These are phyloP conservation scores for Pseudomonodictys pantanalensis DNA, from an alignment of 495 filamentous ascomycete species.

Conservation along the genomic window DNA sequence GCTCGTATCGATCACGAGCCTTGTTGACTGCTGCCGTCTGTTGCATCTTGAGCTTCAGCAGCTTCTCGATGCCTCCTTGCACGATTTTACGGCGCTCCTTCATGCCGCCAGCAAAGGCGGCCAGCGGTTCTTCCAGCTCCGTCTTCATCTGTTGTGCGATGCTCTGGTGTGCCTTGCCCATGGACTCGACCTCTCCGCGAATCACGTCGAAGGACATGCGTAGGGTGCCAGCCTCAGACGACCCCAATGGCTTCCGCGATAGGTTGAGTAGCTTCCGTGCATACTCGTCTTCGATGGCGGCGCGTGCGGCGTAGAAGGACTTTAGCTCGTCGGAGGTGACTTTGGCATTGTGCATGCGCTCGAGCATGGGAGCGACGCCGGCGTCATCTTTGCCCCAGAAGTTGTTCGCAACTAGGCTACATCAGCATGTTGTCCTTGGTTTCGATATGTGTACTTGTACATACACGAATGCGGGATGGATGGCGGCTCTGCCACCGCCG, in stretches of 20 bases:
- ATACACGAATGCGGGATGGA: constrained; percentile 64
- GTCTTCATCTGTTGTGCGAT: constrained; percentile 93
- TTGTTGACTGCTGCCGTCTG: constrained; percentile 92
- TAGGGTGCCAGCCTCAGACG: constrained; percentile 81
- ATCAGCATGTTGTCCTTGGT: constrained; percentile 26
- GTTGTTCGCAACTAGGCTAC: constrained; percentile 82
- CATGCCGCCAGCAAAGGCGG: constrained; percentile 86
- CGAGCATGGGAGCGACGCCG: constrained; percentile 84
- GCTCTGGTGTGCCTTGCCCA: constrained; percentile 86
- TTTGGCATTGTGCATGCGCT: constrained; percentile 96
- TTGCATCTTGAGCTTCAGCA: constrained; percentile 87
- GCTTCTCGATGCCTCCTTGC: constrained; percentile 85
- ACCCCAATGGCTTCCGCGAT: constrained; percentile 83
- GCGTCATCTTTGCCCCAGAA: constrained; percentile 99
- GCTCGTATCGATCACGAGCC: constrained; percentile 91
- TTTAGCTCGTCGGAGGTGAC: constrained; percentile 92
- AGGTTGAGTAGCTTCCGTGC: constrained; percentile 85
- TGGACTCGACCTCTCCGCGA: constrained; percentile 87
- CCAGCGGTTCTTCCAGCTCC: constrained; percentile 92
- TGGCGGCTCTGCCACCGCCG: constrained; percentile 57
- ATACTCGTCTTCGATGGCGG: constrained; percentile 96
- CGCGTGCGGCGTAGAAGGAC: constrained; percentile 85
- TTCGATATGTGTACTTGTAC: constrained; percentile 17
- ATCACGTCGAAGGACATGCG: constrained; percentile 79
- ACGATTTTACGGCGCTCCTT: constrained; percentile 97